A percentile compares a stretch with the other conserved stretches of the same genome.
These are phyloP conservation scores for Candida nanaspora DNA, from an alignment of 805 yeast genomes.

Conservation along the genomic window DNA sequence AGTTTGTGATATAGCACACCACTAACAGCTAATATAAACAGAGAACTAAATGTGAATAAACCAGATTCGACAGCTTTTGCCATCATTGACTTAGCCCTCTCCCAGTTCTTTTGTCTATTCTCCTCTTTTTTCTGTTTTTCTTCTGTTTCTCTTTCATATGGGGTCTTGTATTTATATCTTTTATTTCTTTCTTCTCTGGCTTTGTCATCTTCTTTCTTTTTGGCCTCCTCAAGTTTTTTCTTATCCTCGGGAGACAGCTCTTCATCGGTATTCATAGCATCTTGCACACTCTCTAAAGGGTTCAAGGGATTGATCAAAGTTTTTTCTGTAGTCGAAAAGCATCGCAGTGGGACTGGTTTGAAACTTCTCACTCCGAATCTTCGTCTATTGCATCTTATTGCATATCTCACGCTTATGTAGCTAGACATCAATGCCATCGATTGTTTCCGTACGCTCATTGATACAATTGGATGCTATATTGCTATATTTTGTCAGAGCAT, in stretches of 20 bases:
- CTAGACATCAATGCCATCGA: too few species aligned
- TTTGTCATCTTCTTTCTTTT: conserved; percentile 15
- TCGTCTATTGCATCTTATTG: too few species aligned
- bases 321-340: background rate
- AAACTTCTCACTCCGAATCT: too few species aligned
- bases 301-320: conserved; percentile 28
- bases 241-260: conserved; percentile 12
- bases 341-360: too few species aligned
- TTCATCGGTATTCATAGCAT: background rate
- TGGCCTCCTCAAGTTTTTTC: conserved; percentile 17
- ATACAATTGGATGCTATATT: too few species aligned
- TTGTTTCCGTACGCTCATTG: too few species aligned
- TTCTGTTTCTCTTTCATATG: conserved; percentile 14
- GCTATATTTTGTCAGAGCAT: too few species aligned
- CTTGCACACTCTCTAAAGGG: conserved; percentile 14
- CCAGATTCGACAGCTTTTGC: conserved; percentile 57
- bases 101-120: conserved; percentile 7
- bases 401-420: too few species aligned
- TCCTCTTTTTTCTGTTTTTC: conserved; percentile 4
- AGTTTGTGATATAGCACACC: conserved; percentile 64
- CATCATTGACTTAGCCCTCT: conserved; percentile 9
- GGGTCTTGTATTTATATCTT: conserved; percentile 12
- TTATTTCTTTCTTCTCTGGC: conserved; percentile 10
- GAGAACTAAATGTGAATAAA: conserved; percentile 62
- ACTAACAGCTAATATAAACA: conserved; percentile 61